A percentile compares a stretch with the other conserved stretches of the same genome.
These are phyloP conservation scores for Cercospora sojina DNA, from an alignment of 2,329 filamentous ascomycete species.

Conservation along the genomic window DNA sequence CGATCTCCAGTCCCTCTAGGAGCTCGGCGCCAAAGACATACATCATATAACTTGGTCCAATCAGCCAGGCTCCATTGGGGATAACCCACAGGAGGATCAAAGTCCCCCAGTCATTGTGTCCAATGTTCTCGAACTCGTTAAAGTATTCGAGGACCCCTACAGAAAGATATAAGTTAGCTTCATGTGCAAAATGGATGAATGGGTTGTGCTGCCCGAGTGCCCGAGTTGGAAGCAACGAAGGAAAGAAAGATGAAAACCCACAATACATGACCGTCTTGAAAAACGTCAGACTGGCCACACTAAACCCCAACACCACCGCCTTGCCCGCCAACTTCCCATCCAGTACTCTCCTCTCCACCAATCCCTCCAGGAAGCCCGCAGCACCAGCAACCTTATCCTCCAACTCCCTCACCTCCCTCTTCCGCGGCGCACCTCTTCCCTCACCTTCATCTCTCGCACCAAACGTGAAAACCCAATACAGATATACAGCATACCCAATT, in stretches of 20 bases:
- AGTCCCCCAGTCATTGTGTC: conserved; percentile 58
- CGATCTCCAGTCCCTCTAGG: conserved; percentile 56
- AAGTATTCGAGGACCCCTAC: conserved; percentile 61
- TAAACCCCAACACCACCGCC: conserved; percentile 60
- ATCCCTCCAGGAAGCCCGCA: conserved; percentile 47
- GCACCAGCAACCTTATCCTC: conserved; percentile 29
- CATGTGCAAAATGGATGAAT: no score
- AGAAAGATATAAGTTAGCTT: not conserved
- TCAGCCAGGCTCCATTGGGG: conserved; percentile 66
- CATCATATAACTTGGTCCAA: conserved; percentile 62
- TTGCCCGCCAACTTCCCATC: conserved; percentile 53
- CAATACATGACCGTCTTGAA: conserved; percentile 69
- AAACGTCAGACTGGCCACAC: conserved; percentile 61
- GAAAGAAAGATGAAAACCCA: conserved; percentile 22
- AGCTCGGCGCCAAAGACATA: conserved; percentile 63
- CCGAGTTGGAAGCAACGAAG: no score
- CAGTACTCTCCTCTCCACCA: conserved; percentile 53
- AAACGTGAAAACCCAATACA: conserved; percentile 53
- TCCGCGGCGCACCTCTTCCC: conserved; percentile 42
- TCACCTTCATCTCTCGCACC: conserved; percentile 40
- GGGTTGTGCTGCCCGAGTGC: no score
- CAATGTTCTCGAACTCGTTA: conserved; percentile 60
- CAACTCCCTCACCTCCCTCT: conserved; percentile 14
- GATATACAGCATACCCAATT: conserved; percentile 62
- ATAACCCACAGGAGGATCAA: conserved; percentile 62